phyloP scores from a whole-genome alignment of 2,329 filamentous ascomycete species.

The Fusarium protoensiforme region DNA sequence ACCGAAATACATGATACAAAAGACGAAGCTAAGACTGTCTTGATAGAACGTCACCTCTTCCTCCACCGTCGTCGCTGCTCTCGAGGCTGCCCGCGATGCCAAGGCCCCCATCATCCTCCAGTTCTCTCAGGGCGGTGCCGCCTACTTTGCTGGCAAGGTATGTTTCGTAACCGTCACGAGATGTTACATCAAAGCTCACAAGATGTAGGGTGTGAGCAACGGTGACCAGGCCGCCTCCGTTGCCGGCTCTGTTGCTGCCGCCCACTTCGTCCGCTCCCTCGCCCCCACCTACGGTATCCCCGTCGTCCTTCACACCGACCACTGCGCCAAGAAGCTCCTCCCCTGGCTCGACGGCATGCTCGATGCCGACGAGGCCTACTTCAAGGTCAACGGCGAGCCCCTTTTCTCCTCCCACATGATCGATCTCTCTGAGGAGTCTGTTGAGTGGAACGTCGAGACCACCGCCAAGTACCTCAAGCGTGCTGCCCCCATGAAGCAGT shows the following conservation, averaged over 20 bases:
- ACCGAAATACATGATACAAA: neutral
- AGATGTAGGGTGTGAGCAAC: constrained; percentile 77
- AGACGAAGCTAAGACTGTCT: neutral
- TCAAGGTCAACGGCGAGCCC: constrained; percentile 91
- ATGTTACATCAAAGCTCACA: constrained; percentile 25
- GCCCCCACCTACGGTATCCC: constrained; percentile 90
- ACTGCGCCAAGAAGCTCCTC: constrained; percentile 99
- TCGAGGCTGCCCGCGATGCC: constrained; percentile 93
- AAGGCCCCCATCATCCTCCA: constrained; percentile 95
- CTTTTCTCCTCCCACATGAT: constrained; percentile 99
- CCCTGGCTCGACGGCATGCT: constrained; percentile 98
- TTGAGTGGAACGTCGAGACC: constrained; percentile 91
- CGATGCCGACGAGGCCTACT: constrained; percentile 92
- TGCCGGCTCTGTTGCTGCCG: constrained; percentile 86
- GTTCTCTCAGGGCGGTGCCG: constrained; percentile 91
- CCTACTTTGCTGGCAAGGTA: constrained; percentile 91
- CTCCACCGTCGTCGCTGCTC: constrained; percentile 79
- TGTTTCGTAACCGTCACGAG: constrained; percentile 8
- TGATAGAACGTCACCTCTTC: constrained; percentile 89
- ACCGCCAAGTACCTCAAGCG: constrained; percentile 95
- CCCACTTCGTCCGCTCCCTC: constrained; percentile 91
- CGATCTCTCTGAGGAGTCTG: constrained; percentile 91
- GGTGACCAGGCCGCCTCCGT: constrained; percentile 87
- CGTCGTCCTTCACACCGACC: constrained; percentile 95
- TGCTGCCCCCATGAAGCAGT: constrained; percentile 96